Evolutionary conservation across 495 filamentous ascomycete genomes (phyloP).

Genomic region (Corynascus novoguineensis): DNA sequence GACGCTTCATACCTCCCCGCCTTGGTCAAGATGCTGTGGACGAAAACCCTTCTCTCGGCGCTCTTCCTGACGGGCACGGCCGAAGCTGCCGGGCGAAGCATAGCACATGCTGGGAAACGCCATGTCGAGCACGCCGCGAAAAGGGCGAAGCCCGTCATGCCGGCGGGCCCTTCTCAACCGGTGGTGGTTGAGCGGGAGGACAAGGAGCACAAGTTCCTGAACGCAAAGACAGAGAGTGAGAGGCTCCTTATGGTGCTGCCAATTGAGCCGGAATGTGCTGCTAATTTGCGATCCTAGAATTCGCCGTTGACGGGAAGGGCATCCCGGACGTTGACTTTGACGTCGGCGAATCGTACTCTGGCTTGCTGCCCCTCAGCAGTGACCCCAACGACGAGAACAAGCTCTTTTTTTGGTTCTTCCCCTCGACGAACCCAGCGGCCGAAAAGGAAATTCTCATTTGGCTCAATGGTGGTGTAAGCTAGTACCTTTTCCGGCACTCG

Average conservation of each 20-base stretch:
- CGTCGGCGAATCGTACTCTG: conserved; percentile 71
- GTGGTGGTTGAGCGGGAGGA: background rate
- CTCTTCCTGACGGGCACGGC: conserved; percentile 26
- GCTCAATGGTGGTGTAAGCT: conserved; percentile 59
- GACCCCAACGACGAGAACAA: conserved; percentile 46
- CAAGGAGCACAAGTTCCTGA: conserved; percentile 29
- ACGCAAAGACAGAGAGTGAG: conserved; percentile 35
- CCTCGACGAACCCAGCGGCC: conserved; percentile 49
- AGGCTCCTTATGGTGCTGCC: background rate
- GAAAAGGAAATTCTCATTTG: conserved; percentile 69
- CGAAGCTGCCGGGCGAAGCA: conserved; percentile 26
- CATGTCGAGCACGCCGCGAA: conserved; percentile 24
- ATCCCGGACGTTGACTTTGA: conserved; percentile 72
- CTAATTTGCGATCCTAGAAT: conserved; percentile 38
- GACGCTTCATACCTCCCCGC: background rate
- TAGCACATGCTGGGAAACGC: conserved; percentile 36
- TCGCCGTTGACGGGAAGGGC: conserved; percentile 57
- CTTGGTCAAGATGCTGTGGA: conserved; percentile 25
- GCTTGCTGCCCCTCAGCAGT: conserved; percentile 58
- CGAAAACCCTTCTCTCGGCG: conserved; percentile 21
- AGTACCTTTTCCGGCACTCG: too few species aligned
- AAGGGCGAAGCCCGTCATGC: conserved; percentile 6
- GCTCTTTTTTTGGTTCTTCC: conserved; percentile 79
- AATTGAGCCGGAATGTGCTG: background rate
- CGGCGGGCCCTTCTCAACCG: background rate